These are phyloP conservation scores for Candida pseudofarinosa DNA, from an alignment of 805 yeast genomes.

Conservation along the genomic window DNA sequence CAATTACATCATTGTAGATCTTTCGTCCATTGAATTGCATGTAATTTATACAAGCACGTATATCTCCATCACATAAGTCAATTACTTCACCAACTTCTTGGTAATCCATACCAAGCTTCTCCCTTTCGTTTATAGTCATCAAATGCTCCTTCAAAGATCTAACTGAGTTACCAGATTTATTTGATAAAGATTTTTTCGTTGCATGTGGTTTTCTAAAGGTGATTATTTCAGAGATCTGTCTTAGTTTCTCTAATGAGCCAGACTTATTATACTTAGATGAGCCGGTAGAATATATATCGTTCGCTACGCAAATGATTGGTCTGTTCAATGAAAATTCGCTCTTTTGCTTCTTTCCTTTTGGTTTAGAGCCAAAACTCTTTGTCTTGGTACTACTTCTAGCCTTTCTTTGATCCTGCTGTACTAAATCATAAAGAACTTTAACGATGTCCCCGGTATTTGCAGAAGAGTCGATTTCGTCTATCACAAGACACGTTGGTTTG, in stretches of 20 bases:
- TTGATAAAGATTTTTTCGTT: constrained; percentile 42
- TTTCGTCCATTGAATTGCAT: constrained; percentile 57
- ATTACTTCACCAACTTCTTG: constrained; percentile 61
- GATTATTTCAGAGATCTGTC: constrained; percentile 70
- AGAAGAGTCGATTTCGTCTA: constrained; percentile 77
- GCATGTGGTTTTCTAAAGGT: constrained; percentile 57
- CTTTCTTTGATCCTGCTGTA: constrained; percentile 55
- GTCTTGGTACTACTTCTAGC: constrained; percentile 17
- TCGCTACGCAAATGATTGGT: constrained; percentile 91
- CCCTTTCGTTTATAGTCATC: constrained; percentile 50
- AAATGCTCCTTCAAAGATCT: constrained; percentile 35
- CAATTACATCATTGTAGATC: constrained; percentile 5
- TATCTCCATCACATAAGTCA: constrained; percentile 71
- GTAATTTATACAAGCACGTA: constrained; percentile 79
- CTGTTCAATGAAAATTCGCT: constrained; percentile 49
- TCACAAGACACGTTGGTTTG: constrained; percentile 74
- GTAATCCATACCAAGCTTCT: constrained; percentile 46
- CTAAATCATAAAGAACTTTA: constrained; percentile 53
- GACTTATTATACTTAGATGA: constrained; percentile 21
- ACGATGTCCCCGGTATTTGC: constrained; percentile 35
- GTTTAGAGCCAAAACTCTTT: constrained; percentile 16
- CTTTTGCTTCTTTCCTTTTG: constrained; percentile 24
- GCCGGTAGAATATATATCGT: constrained; percentile 63
- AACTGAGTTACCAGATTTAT: constrained; percentile 31
- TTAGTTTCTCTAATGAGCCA: constrained; percentile 66